phyloP scores from a whole-genome alignment of 495 filamentous ascomycete genomes.

The Neurospora sp. region DNA sequence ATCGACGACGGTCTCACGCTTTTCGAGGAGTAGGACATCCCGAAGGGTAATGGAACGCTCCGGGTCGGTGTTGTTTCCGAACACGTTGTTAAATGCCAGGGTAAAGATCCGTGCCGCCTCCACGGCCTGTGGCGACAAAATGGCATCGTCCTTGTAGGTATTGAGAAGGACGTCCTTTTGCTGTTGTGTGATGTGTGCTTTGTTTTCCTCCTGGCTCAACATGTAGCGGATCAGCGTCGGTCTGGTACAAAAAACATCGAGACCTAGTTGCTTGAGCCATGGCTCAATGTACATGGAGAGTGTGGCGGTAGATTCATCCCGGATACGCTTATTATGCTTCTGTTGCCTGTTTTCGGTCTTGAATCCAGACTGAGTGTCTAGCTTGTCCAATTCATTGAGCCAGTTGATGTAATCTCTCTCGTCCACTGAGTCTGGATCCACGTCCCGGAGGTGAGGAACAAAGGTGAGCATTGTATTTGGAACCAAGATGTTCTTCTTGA shows the following conservation, averaged over 20 bases:
- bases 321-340: constrained; percentile 28
- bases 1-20: constrained; percentile 33
- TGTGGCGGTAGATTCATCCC: constrained; percentile 32
- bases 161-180: constrained; percentile 32
- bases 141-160: constrained; percentile 23
- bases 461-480: constrained; percentile 40
- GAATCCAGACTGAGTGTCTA: constrained; percentile 39
- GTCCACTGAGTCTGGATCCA: constrained; percentile 31
- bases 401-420: constrained; percentile 34
- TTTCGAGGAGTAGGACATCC: constrained; percentile 35
- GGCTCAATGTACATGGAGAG: constrained; percentile 34
- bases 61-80: constrained; percentile 14
- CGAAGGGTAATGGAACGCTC: constrained; percentile 23
- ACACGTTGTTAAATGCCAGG: constrained; percentile 35
- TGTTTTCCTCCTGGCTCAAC: constrained; percentile 23
- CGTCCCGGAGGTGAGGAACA: constrained; percentile 36
- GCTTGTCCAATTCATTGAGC: constrained; percentile 37
- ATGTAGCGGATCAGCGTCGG: constrained; percentile 34
- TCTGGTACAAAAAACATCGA: constrained; percentile 30
- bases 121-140: constrained; percentile 22
- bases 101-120: constrained; percentile 28
- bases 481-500: constrained; percentile 38
- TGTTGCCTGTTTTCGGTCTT: constrained; percentile 30
- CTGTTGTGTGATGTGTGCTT: constrained; percentile 34
- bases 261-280: constrained; percentile 32